Percentiles rank a stretch among this genome's conserved stretches.
phyloP scores from a whole-genome alignment of 306 rosid genomes.

The Amphicarpaea edgeworthii region DNA sequence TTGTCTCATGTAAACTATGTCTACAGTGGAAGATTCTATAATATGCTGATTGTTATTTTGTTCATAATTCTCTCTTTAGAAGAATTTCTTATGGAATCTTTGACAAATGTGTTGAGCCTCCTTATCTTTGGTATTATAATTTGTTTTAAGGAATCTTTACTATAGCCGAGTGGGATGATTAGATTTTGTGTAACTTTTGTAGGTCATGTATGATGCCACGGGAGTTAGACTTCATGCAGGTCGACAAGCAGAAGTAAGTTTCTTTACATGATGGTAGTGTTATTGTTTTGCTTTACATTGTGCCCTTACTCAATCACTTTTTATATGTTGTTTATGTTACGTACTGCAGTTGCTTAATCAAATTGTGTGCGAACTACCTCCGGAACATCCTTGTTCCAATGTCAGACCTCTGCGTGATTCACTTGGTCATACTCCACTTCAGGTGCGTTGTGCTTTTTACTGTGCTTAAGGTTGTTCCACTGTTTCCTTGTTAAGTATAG shows the following conservation, averaged over 20 bases:
- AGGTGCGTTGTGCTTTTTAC: slow-evolving; percentile 62
- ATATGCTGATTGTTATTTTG: slow-evolving; percentile 33
- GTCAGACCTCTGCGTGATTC: slow-evolving; percentile 88
- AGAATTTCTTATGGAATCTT: slow-evolving; percentile 19
- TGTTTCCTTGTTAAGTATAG: slow-evolving; percentile 22
- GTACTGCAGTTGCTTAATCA: slow-evolving; percentile 88
- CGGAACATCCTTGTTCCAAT: slow-evolving; percentile 83
- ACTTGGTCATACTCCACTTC: slow-evolving; percentile 97
- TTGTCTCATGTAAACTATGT: slow-evolving; percentile 17
- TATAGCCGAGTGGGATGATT: slow-evolving; percentile 18
- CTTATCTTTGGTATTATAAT: neutral
- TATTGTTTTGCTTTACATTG: slow-evolving; percentile 10
- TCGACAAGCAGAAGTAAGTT: slow-evolving; percentile 92
- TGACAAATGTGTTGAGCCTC: slow-evolving; percentile 3
- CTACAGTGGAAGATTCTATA: slow-evolving; percentile 4
- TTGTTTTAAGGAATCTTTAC: neutral
- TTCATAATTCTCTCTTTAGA: neutral
- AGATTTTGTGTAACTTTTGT: slow-evolving; percentile 34
- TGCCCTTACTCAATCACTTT: slow-evolving; percentile 28
- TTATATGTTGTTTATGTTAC: slow-evolving; percentile 30
- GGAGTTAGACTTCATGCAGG: slow-evolving; percentile 99
- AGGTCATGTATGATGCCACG: slow-evolving; percentile 98
- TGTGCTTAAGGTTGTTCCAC: slow-evolving; percentile 16
- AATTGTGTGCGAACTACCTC: slow-evolving; percentile 92
- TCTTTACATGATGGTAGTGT: neutral